Base-by-base conservation (phyloP, 2,329 filamentous ascomycete genomes). In the Westerdykella sp. region DNA sequence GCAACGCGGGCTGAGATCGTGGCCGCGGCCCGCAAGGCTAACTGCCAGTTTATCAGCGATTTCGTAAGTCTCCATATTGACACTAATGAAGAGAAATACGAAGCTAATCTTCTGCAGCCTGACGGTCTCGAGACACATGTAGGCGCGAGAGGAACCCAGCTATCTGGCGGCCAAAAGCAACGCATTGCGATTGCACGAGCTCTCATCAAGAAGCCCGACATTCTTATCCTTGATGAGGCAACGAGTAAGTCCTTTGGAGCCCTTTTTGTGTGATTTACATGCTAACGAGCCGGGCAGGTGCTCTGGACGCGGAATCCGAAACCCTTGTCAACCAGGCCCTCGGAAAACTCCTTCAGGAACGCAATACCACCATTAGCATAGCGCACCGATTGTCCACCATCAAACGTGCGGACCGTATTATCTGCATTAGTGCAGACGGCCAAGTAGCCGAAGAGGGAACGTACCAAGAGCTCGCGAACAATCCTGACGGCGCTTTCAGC, bases 111-210 rank as follows among this genome's bases (percentile, higher is more conserved):
- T 34, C 12, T 18, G 31, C 3, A 80, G 77, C 93, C 93, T 22
- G 89, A 97, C 45, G 93, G 93, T 4, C 78, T 98, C 6, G 91
- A 98, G 61, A 98, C 93, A 0, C 85, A 86, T 51, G 93, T 95
- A 23, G 94, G 94, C 42, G 85, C 91, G 13, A 80, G 93, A 51
- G 93, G 93, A 28, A 90, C 91, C 1, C 91, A 97, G 67, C 77
- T 98, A 0, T 96, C 89, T 7, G 93, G 93, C 40, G 93, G 93
- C 0, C 93, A 98, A 69, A 97, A 97, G 71, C 93, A 98, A 68
- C 84, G 93, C 50, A 97, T 98, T 57, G 93, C 93, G 31, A 98
- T 98, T 65, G 93, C 93, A 5, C 81, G 94, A 42, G 93, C 93
- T 11, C 76, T 98, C 22, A 82, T 98, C 55, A 97, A 97, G 69